Percentiles rank a stretch among this genome's conserved stretches.
These are phyloP conservation scores for Teunomyces barrocoloradensis DNA, from an alignment of 805 yeast species.

Conservation along the genomic window DNA sequence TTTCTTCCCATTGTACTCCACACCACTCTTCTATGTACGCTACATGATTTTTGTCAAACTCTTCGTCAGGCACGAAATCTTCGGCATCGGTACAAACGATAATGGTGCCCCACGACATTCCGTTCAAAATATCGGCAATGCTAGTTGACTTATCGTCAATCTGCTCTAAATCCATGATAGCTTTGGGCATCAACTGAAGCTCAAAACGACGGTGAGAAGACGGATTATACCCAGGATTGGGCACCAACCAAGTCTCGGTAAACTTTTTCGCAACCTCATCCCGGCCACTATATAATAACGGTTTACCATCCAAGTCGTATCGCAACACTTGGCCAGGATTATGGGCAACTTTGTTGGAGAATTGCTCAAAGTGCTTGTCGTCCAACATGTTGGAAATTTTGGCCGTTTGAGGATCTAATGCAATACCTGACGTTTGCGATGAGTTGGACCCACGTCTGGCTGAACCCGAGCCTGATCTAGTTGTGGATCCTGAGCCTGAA, in stretches of 20 bases:
- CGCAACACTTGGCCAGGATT: slow-evolving; percentile 87
- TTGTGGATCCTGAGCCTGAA: slow-evolving; percentile 5
- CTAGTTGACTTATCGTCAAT: slow-evolving; percentile 20
- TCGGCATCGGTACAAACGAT: slow-evolving; percentile 73
- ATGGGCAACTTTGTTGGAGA: slow-evolving; percentile 69
- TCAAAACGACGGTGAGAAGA: slow-evolving; percentile 66
- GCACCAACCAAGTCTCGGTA: slow-evolving; percentile 37
- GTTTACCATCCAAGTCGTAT: slow-evolving; percentile 76
- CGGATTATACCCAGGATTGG: slow-evolving; percentile 62
- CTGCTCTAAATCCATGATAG: slow-evolving; percentile 77
- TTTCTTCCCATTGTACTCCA: slow-evolving; percentile 84
- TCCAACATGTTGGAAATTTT: slow-evolving; percentile 54
- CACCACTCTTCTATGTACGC: slow-evolving; percentile 80
- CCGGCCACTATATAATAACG: slow-evolving; percentile 66
- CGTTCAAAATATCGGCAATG: slow-evolving; percentile 49
- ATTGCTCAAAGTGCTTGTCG: slow-evolving; percentile 77
- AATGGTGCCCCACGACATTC: slow-evolving; percentile 98
- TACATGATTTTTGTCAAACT: slow-evolving; percentile 59
- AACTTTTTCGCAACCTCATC: slow-evolving; percentile 53
- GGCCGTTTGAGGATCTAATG: slow-evolving; percentile 18
- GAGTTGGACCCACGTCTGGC: slow-evolving; percentile 10
- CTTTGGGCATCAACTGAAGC: slow-evolving; percentile 91
- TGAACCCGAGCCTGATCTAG: slow-evolving; percentile 8
- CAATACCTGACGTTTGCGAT: slow-evolving; percentile 5
- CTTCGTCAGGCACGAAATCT: slow-evolving; percentile 52